A percentile compares a stretch with the other conserved stretches of the same genome.
phyloP scores from a whole-genome alignment of 306 rosid species.

The Rubus parviflorus region DNA sequence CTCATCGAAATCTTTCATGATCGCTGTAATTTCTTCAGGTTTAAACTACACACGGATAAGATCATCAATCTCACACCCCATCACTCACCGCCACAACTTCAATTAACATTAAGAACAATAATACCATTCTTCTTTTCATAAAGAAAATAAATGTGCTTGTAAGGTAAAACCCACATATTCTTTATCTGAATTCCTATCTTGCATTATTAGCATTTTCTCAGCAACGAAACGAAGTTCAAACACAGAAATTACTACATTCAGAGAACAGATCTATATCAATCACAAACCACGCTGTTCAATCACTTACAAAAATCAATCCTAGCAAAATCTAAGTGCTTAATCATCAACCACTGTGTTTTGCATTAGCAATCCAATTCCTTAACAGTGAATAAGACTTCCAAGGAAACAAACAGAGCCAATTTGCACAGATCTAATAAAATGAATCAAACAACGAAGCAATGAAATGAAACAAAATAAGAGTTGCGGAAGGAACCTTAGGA shows the following conservation, averaged over 20 bases:
- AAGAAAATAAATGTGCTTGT: background rate
- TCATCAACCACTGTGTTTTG: no score
- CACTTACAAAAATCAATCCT: background rate
- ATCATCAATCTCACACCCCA: background rate
- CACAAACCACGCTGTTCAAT: background rate
- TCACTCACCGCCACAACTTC: background rate
- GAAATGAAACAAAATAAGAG: background rate
- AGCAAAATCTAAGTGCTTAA: background rate
- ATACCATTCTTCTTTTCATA: background rate
- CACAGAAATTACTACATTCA: background rate
- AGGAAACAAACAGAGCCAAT: no score
- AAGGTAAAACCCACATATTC: background rate
- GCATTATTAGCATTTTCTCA: background rate
- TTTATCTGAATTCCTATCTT: background rate
- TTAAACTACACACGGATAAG: constrained; percentile 41
- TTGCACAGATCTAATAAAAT: background rate
- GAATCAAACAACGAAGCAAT: background rate
- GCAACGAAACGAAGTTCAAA: background rate
- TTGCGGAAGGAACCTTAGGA: constrained; percentile 57
- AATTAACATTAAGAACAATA: background rate
- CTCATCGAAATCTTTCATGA: constrained; percentile 57
- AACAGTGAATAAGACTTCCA: no score
- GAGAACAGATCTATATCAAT: background rate
- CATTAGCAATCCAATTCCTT: no score
- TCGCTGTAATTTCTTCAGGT: constrained; percentile 59